Evolutionary conservation across 306 rosid species (phyloP).

Genomic region (Cucurbita moschata): DNA sequence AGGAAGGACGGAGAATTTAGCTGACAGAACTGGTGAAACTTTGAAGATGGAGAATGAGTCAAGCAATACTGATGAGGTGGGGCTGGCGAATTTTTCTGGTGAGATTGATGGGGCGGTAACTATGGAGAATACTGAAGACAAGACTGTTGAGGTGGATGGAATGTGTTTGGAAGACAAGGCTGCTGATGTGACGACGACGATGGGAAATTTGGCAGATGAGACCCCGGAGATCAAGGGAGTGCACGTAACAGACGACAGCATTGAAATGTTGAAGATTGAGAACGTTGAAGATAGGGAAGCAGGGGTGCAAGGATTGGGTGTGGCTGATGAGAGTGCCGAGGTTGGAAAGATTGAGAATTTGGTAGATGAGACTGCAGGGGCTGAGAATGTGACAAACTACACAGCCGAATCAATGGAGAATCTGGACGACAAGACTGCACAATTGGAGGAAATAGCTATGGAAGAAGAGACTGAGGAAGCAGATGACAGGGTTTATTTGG

Average conservation of each 20-base stretch:
- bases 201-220: neutral
- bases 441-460: slow-evolving; percentile 10
- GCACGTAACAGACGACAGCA: neutral
- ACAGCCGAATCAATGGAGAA: neutral
- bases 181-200: neutral
- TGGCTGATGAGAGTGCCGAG: neutral
- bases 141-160: neutral
- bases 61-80: slow-evolving; percentile 16
- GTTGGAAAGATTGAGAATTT: neutral
- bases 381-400: neutral
- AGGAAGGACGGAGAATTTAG: neutral
- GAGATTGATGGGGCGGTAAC: slow-evolving; percentile 7
- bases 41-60: slow-evolving; percentile 12
- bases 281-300: neutral
- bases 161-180: neutral
- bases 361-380: slow-evolving; percentile 6
- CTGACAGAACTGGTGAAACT: neutral
- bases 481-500: slow-evolving; percentile 15
- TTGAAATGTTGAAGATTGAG: neutral
- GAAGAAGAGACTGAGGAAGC: slow-evolving; percentile 12
- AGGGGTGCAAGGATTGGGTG: neutral
- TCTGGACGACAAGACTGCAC: slow-evolving; percentile 13
- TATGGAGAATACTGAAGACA: slow-evolving; percentile 17
- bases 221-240: neutral
- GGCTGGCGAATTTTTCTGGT: neutral